These are phyloP conservation scores for Triangularia setosa DNA, from an alignment of 2,329 filamentous ascomycete species.

Conservation along the genomic window DNA sequence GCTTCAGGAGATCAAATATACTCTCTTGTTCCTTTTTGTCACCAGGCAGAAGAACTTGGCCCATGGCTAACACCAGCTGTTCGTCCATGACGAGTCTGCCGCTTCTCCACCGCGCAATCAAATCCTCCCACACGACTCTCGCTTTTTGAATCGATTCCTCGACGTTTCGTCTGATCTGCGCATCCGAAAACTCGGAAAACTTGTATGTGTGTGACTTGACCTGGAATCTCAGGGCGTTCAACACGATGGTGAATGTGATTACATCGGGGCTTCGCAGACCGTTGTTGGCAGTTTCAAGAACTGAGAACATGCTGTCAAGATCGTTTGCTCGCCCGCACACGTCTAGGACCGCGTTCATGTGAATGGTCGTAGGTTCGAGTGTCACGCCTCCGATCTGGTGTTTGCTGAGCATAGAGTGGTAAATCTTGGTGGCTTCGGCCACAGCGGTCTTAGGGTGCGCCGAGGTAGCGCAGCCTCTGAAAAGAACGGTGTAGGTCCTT, in stretches of 20 bases:
- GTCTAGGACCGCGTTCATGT: conserved; percentile 83
- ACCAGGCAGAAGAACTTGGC: conserved; percentile 66
- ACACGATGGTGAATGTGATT: conserved; percentile 75
- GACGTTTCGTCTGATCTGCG: conserved; percentile 30
- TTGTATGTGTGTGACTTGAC: conserved; percentile 25
- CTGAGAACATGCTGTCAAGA: conserved; percentile 74
- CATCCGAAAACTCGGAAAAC: conserved; percentile 27
- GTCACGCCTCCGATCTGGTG: conserved; percentile 41
- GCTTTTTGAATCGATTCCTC: conserved; percentile 59
- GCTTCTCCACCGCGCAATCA: conserved; percentile 69
- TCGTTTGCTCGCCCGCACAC: conserved; percentile 73
- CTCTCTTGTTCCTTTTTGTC: conserved; percentile 62
- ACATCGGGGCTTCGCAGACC: conserved; percentile 60
- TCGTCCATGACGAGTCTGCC: conserved; percentile 73
- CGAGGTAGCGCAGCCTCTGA: conserved; percentile 67
- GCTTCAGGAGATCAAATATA: conserved; percentile 70
- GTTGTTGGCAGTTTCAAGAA: conserved; percentile 69
- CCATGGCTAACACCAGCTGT: conserved; percentile 76
- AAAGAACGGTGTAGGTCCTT: conserved; percentile 78
- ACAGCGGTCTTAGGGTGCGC: conserved; percentile 57
- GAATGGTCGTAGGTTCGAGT: conserved; percentile 70
- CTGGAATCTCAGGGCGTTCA: conserved; percentile 66
- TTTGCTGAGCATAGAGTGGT: conserved; percentile 63
- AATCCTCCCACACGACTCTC: conserved; percentile 75
- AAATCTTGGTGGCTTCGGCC: conserved; percentile 67